These are phyloP conservation scores for Alnus glutinosa DNA, from an alignment of 306 rosid species.

Conservation along the genomic window DNA sequence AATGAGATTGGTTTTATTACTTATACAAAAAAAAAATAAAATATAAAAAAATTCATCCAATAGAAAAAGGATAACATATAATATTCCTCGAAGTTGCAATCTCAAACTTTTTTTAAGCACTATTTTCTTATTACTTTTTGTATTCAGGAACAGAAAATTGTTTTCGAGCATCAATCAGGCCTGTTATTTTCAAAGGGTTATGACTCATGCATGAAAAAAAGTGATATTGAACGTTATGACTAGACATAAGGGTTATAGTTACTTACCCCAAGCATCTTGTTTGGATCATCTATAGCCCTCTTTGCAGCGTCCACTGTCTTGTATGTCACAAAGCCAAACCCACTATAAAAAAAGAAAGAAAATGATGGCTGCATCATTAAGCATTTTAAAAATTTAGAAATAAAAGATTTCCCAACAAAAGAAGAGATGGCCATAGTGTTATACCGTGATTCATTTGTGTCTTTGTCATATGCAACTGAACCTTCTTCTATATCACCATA, in stretches of 20 bases:
- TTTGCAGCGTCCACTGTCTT: slow-evolving; percentile 65
- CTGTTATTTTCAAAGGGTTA: not conserved
- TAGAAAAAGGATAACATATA: not conserved
- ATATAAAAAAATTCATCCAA: not conserved
- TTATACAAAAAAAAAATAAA: too few relatives aligned
- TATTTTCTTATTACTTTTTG: not conserved
- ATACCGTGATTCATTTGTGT: slow-evolving; percentile 73
- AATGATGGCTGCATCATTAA: slow-evolving; percentile 1
- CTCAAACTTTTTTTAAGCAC: not conserved
- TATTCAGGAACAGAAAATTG: not conserved
- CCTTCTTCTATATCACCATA: slow-evolving; percentile 88
- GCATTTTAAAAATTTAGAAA: not conserved
- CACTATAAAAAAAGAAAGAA: slow-evolving; percentile 43
- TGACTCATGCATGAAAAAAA: slow-evolving; percentile 1
- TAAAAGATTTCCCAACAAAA: slow-evolving; percentile 6
- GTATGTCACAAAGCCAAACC: slow-evolving; percentile 81
- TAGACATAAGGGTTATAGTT: not conserved
- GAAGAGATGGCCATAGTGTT: not conserved
- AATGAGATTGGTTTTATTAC: too few relatives aligned
- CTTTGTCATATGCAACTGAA: slow-evolving; percentile 80
- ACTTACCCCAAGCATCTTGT: slow-evolving; percentile 71
- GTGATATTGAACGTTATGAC: slow-evolving; percentile 12
- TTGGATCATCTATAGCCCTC: slow-evolving; percentile 76
- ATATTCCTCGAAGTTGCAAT: not conserved
- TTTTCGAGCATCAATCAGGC: not conserved